Base-by-base conservation (phyloP, 345 rosid genomes). In the Camelina neglecta region DNA sequence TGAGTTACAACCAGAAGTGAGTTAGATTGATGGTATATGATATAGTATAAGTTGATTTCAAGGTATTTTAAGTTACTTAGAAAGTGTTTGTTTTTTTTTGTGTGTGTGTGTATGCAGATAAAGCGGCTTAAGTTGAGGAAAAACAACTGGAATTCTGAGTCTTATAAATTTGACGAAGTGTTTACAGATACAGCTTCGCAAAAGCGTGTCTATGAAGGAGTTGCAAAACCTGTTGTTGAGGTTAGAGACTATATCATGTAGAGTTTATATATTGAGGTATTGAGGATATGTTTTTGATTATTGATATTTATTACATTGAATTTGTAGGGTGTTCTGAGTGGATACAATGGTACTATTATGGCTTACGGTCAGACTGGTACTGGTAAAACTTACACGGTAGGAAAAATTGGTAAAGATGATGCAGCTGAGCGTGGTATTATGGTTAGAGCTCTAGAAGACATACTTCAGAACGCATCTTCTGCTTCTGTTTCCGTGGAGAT, bases 311-410 rank as follows among this genome's bases (percentile, higher is more conserved):
- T n/a, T 53, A 29, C 65, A 35, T 3, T 74, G 70, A 21, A 45
- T 86, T 78, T 76, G 86, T 87, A 94, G 98, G 84, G 97, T 74
- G 97, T 94, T 49, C 53, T 90, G 93, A 81, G 56, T 81, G 98
- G 98, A 55, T 94, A 94, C 75, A 94, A 94, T 80, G 98, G 97
- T 62, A 94, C 98, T 3, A 84, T 94, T 56, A 91, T 94, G 98
- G 98, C 97, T 66, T 94, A 94, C 10, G 98, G 98, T 75, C 98
- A 94, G 85, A 94, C 97, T 0, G 97, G 97, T 12, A 94, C 92
- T 0, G 97, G 98, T 23, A 94, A 94, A 81, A 94, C 98, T 48
- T 90, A 88, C 75, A 91, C 97, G 1, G 91, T 91, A 24, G 98
- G 97, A 4, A 86, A 81, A 75, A 80, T 94, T 50, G 96, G 97